Evolutionary conservation across 192 early-diverging fungal genomes (phyloP), one percentile per base, ranked within the genome.

Genomic region (Chytriomyces hyalinus): DNA sequence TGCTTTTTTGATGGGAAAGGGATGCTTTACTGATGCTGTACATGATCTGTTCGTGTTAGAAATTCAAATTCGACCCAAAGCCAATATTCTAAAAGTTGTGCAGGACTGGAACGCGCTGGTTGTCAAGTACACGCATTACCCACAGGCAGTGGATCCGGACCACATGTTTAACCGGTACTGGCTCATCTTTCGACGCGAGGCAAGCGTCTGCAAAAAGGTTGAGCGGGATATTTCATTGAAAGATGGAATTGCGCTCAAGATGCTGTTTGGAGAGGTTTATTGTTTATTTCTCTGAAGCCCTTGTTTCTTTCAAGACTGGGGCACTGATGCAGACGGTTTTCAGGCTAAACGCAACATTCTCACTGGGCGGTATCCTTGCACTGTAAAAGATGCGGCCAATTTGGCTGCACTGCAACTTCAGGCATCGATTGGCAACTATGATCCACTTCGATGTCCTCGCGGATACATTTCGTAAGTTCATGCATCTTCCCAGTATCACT

Each of bases 111-210:
- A 82, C 53, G 65, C 61, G 22, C 72, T 83, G 65, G 80, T 89
- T n/a, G 65, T 81, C 26, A 87, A 89, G 64, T 89, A 86, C 78
- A 89, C 89, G 2, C 89, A 90, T 76, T 85, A 76, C 59, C 89
- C 89, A 10, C 85, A 90, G 77, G 83, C 81, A 15, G 72, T 78
- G 1, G 80, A 85, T 70, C 79, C 87, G 4, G 61, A 68, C 22
- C 87, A 88, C 61, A 80, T 84, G 22, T 81, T 88, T 66, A 88
- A 87, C 65, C 78, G 83, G 0, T 84, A 88, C 71, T 88, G 87
- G 85, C 82, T 90, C 44, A 78, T 88, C n/a, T 90, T 79, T 70
- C 69, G 86, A 47, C 77, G 87, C 15, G 89, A 87, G 60, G 85
- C 84, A 8, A 70, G 77, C 17, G 68, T 88, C 10, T 78, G 83